These are phyloP conservation scores for Brassica carinata DNA, from an alignment of 345 rosid species.

Conservation along the genomic window DNA sequence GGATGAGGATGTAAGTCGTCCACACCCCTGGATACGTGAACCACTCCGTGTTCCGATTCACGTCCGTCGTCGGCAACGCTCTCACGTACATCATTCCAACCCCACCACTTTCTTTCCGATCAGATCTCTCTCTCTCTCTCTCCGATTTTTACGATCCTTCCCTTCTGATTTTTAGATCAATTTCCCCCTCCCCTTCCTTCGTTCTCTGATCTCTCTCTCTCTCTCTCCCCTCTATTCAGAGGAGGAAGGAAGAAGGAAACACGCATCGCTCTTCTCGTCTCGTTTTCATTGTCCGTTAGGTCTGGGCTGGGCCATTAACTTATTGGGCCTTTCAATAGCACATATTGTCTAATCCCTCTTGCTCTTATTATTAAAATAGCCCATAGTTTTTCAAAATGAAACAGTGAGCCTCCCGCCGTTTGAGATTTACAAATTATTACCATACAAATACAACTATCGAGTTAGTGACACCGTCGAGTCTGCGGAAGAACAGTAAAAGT, in stretches of 20 bases:
- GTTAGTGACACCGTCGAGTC: constrained; percentile 5
- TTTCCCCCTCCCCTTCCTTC: not conserved
- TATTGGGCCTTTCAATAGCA: not conserved
- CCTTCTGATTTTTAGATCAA: not conserved
- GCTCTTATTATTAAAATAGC: not conserved
- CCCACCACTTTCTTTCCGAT: not conserved
- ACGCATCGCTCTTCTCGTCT: not conserved
- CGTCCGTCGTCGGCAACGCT: constrained; percentile 80
- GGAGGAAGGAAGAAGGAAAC: not conserved
- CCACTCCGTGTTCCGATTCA: constrained; percentile 84
- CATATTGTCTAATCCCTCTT: not conserved
- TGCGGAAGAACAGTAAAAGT: not conserved
- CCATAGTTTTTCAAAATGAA: not conserved
- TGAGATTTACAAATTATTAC: not conserved
- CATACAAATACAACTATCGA: too few relatives aligned
- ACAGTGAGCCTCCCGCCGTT: not conserved
- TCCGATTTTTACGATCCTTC: not conserved
- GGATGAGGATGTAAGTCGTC: constrained; percentile 65
- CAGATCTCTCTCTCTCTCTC: not conserved
- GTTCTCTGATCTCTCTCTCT: not conserved
- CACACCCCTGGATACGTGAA: constrained; percentile 88
- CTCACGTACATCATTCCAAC: constrained; percentile 55
- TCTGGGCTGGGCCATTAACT: not conserved
- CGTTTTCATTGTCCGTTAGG: not conserved
- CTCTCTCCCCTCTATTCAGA: not conserved